Evolutionary conservation across 768 basidiomycete genomes (phyloP).

Genomic region (Imleria badia): DNA sequence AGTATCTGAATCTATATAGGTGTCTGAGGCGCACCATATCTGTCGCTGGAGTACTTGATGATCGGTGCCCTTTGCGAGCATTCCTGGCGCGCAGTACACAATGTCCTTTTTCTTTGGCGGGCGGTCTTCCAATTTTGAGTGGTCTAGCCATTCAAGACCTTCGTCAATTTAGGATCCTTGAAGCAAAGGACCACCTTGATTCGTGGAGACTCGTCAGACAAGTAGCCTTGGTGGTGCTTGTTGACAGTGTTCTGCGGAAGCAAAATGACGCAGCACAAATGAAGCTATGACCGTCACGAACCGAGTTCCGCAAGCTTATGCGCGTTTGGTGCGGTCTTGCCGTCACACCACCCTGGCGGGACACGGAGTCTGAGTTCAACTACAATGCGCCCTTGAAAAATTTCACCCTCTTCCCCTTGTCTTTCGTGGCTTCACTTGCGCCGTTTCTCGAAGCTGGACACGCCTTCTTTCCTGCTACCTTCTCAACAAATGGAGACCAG

Average conservation of each 20-base stretch:
- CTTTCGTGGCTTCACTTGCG: slow-evolving; percentile 1
- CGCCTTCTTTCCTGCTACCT: background rate
- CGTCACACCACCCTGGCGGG: slow-evolving; percentile 23
- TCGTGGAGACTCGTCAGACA: background rate
- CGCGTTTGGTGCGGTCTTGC: slow-evolving; percentile 25
- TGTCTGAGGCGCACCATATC: background rate
- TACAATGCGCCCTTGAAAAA: slow-evolving; percentile 9
- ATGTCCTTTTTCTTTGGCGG: background rate
- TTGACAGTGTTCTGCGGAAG: slow-evolving; percentile 7
- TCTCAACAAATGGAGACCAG: slow-evolving; percentile 13
- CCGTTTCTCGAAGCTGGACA: background rate
- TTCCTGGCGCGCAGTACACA: background rate
- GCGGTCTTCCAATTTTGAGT: slow-evolving; percentile 13
- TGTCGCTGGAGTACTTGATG: background rate
- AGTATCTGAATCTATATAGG: background rate
- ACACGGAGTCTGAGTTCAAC: slow-evolving; percentile 17
- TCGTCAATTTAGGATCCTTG: background rate
- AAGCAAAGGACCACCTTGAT: slow-evolving; percentile 2
- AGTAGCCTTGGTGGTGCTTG: background rate
- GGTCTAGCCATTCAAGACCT: background rate
- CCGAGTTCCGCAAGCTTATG: slow-evolving; percentile 12
- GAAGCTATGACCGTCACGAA: slow-evolving; percentile 1
- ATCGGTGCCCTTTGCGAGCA: background rate
- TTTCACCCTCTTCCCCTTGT: background rate
- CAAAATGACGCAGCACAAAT: slow-evolving; percentile 9